These are phyloP conservation scores for Talaromyces ruber DNA, from an alignment of 495 filamentous ascomycete genomes.

Conservation along the genomic window DNA sequence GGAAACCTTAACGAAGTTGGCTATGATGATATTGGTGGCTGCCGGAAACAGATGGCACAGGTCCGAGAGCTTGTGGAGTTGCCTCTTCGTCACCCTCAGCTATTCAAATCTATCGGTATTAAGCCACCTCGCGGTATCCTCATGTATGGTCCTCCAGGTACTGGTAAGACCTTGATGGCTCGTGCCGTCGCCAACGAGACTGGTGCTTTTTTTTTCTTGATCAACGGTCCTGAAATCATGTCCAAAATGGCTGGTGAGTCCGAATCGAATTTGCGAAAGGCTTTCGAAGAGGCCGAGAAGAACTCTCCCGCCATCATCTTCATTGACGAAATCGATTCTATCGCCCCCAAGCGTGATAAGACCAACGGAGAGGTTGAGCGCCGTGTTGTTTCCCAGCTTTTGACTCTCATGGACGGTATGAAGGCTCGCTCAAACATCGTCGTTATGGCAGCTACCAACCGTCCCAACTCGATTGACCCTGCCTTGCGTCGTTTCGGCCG, in stretches of 20 bases:
- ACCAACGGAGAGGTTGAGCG: conserved; percentile 94
- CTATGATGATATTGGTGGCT: conserved; percentile 98
- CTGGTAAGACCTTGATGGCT: conserved; percentile 98
- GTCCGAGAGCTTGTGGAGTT: conserved; percentile 97
- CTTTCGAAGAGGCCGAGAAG: conserved; percentile 98
- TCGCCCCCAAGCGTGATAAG: conserved; percentile 98
- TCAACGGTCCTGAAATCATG: conserved; percentile 95
- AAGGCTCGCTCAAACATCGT: conserved; percentile 99
- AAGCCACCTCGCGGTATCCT: conserved; percentile 98
- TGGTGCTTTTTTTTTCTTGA: conserved; percentile 96
- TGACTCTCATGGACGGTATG: conserved; percentile 99
- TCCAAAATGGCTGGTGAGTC: conserved; percentile 99
- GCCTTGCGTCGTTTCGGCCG: conserved; percentile 96
- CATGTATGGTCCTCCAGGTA: conserved; percentile 97
- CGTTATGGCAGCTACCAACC: conserved; percentile 97
- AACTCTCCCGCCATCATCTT: conserved; percentile 98
- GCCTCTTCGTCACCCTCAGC: conserved; percentile 89
- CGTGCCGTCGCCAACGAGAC: conserved; percentile 99
- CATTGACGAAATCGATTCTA: conserved; percentile 97
- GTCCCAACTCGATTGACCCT: conserved; percentile 96
- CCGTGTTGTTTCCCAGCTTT: conserved; percentile 98
- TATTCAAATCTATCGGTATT: conserved; percentile 99
- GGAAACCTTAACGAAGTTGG: conserved; percentile 98
- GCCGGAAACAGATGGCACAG: conserved; percentile 99
- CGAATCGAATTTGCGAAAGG: conserved; percentile 98